Base-by-base conservation (phyloP, 192 early-diverging fungal species). In the Diversispora epigaea region DNA sequence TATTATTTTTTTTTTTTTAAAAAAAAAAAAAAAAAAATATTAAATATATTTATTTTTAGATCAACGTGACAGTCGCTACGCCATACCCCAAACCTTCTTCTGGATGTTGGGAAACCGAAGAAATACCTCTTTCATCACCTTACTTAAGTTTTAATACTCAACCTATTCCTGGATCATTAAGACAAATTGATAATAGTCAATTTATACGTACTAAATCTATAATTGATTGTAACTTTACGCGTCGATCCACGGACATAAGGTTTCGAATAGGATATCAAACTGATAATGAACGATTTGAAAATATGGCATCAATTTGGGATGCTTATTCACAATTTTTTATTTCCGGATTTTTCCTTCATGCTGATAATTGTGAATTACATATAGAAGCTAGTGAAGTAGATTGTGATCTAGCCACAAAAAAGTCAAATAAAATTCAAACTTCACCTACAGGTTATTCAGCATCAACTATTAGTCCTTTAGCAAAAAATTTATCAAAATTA, bases 231-330 rank as follows among this genome's bases (percentile, higher is more conserved):
- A 17, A 41, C 4, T 43, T 44, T 44, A n/a, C 62, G 6, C 25
- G 41, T 44, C 17, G 17, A n/a, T 64, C 32, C 7, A 21, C 7
- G 3, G 62, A 64, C 19, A 11, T n/a, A 64, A 64, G 62, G n/a
- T 64, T 64, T 64, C 32, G 62, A 17, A 43, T 64, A n/a, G 62
- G 62, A 44, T 64, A 64, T 64, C 62, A 64, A 64, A 43, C n/a
- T 43, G 62, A 64, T 64, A 64, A 64, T 41, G 62, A 64, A 9
- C 15, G 5, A 44, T 64, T 32, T 32, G 41, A 64, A 44, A 64
- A 64, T 43, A 64, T 64, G 25, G 62, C 62, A 9, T 3, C 12
- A n/a, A 64, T 44, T 64, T 64, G 62, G 62, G 62, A 64, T 41
- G 6, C 39, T 41, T 64, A 64, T 45, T 32, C 62, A 64, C 62